Conservation (phyloP, 768 basidiomycete species). For the Scleroderma citrinum region DNA sequence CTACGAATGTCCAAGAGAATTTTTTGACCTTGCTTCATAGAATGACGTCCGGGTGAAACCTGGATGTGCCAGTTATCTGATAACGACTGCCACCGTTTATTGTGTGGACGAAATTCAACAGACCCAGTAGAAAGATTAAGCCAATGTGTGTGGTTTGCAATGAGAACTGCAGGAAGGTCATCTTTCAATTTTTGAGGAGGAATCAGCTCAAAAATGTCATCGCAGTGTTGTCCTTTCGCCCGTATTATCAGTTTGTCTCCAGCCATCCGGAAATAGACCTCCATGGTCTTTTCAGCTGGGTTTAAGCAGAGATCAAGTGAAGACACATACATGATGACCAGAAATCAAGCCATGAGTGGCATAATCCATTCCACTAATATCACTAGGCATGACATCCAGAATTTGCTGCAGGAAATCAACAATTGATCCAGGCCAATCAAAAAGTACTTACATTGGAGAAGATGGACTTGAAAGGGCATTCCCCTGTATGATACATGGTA, state of each 20-base stretch:
- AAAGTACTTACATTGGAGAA: background rate
- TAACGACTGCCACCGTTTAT: constrained; percentile 20
- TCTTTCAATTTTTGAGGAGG: constrained; percentile 14
- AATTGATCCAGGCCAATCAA: background rate
- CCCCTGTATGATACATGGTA: constrained; percentile 1
- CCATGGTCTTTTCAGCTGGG: background rate
- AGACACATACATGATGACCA: too few relatives aligned
- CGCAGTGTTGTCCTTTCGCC: constrained; percentile 2
- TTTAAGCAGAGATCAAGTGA: too few relatives aligned
- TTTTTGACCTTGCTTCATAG: constrained; percentile 3
- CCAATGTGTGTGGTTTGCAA: constrained; percentile 26
- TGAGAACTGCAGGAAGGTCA: constrained; percentile 22
- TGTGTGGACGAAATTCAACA: constrained; percentile 25
- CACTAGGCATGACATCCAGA: constrained; percentile 3
- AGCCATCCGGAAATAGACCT: constrained; percentile 22
- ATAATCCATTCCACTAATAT: constrained; percentile 9
- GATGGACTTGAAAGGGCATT: background rate
- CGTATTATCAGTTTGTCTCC: constrained; percentile 15
- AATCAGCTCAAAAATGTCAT: constrained; percentile 16
- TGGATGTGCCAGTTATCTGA: constrained; percentile 22
- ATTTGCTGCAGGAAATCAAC: background rate
- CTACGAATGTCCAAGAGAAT: constrained; percentile 25
- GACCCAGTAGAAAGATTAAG: constrained; percentile 16
- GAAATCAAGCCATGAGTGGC: constrained; percentile 3
- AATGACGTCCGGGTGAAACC: constrained; percentile 6